Base-by-base conservation (phyloP, 2,329 filamentous ascomycete genomes). In the Hymenoscyphus linearis region DNA sequence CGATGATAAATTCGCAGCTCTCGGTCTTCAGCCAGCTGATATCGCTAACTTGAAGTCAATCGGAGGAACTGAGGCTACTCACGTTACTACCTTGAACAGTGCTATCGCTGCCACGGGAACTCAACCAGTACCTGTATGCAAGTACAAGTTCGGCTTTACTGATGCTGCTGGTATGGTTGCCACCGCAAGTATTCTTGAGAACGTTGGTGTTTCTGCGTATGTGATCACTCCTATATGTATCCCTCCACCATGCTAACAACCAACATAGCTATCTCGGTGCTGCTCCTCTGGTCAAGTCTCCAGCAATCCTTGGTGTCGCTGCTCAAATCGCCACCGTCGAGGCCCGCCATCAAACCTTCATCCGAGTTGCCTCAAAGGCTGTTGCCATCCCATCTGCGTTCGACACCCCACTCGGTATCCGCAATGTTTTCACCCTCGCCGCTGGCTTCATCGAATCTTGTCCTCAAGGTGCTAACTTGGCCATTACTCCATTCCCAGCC, bases 251-350 rank as follows among this genome's bases (percentile, higher is more conserved):
- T 7, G 31, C 26, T 44, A 47, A 57, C 40, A 25, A 35, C 13
- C 14, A 34, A 50, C 40, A 16, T 40, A 74, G 73, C 36, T 82
- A 83, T 75, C 83, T 91, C 14, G 88, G 88, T 62, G 88, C 86
- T 27, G 87, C 87, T 14, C 84, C 86, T 4, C 78, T 90, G 35
- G 74, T 91, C 64, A 79, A 82, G 53, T 79, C 80, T 60, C 76
- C 80, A 56, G 78, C 77, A 56, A 82, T 90, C 64, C 83, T 92
- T 57, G 78, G 81, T 63, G 83, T 85, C 22, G 88, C 89, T 2
- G 88, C 81, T 10, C 84, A 84, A 57, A 91, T 92, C 72, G 81
- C 90, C 52, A 89, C 87, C 26, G 82, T 90, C 62, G 89, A 92
- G 76, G 81, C 87, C 31, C 82, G 89, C 62, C 89, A 92, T 76